phyloP scores from a whole-genome alignment of 1,139 yeast species.

The Geotrichum phurueaensis region DNA sequence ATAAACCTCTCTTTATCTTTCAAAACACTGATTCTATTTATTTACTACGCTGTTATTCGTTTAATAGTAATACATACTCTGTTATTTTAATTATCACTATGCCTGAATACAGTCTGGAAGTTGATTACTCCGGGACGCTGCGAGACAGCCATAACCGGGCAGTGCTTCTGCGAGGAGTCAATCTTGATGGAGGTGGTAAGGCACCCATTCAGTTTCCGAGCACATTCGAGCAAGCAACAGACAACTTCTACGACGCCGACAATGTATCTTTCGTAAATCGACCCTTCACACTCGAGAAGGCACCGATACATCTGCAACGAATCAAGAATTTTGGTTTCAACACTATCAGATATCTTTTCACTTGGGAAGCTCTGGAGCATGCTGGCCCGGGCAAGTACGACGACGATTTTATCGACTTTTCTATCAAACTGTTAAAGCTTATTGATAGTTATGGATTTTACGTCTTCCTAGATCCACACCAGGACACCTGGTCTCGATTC shows the following conservation, averaged over 20 bases:
- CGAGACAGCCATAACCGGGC: constrained; percentile 54
- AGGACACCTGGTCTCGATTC: constrained; percentile 83
- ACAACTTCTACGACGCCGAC: constrained; percentile 60
- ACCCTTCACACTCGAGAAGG: constrained; percentile 71
- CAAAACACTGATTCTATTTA: not conserved
- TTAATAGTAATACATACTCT: not conserved
- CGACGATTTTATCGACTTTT: constrained; percentile 63
- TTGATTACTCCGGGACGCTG: constrained; percentile 46
- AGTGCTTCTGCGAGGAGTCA: constrained; percentile 69
- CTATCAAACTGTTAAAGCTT: constrained; percentile 53
- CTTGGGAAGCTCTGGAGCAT: constrained; percentile 93
- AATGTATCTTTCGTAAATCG: constrained; percentile 68
- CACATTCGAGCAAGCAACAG: constrained; percentile 39
- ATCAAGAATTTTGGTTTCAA: constrained; percentile 77
- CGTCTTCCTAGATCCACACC: constrained; percentile 81
- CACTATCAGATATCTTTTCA: constrained; percentile 62
- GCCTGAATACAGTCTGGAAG: constrained; percentile 17
- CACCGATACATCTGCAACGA: constrained; percentile 57
- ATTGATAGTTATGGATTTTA: constrained; percentile 61
- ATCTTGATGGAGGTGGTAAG: constrained; percentile 72
- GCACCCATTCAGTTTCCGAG: constrained; percentile 52
- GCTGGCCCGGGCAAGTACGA: constrained; percentile 78
- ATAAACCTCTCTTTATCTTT: not conserved
- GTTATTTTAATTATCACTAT: not conserved
- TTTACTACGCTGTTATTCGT: not conserved